Evolutionary conservation across 2,329 filamentous ascomycete species (phyloP), one percentile per base, ranked within the genome.

Genomic region (Sclerotinia spermophila): DNA sequence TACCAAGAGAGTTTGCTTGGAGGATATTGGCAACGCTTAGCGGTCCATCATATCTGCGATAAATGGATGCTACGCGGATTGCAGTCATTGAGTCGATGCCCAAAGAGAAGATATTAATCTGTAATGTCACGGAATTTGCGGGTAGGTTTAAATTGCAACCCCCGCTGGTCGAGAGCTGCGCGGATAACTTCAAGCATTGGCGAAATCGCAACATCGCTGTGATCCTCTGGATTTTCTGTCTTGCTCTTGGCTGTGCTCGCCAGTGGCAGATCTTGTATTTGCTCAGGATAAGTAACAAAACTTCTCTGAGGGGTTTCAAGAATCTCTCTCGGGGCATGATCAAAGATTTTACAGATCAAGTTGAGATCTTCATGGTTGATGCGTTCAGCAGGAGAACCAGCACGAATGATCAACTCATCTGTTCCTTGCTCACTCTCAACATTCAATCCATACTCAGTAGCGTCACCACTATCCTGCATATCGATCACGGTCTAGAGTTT

Each of bases 371-470:
- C 65, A 4, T 13, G 21, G 3, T 67, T 67, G 21, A 67, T 67
- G 21, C 65, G n/a, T 30, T 51, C 48, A n/a, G 51, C 65, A 27
- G 65, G 65, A 35, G 65, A 67, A n/a, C 35, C 65, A 24, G 65
- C 38, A 55, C 35, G 40, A 11, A 67, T 35, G 6, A 45, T 56
- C 1, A 67, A n/a, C 30, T 58, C 51, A 33, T 67, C 51, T 15
- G 17, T 19, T 42, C 51, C 65, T 35, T 67, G 65, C 13, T 56
- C 48, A 30, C 56, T 35, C 35, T 67, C 65, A 21, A 67, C 65
- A 42, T 67, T 67, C 6, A 67, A 33, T 21, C 65, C 51, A 58
- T 67, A 67, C n/a, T 67, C 65, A n/a, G 65, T 67, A 30, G 65
- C 38, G 33, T 58, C 65, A 30, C 65, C 38, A 67, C 21, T 40